phyloP scores from a whole-genome alignment of 768 basidiomycete genomes.

The Xanthoconium stramineum region DNA sequence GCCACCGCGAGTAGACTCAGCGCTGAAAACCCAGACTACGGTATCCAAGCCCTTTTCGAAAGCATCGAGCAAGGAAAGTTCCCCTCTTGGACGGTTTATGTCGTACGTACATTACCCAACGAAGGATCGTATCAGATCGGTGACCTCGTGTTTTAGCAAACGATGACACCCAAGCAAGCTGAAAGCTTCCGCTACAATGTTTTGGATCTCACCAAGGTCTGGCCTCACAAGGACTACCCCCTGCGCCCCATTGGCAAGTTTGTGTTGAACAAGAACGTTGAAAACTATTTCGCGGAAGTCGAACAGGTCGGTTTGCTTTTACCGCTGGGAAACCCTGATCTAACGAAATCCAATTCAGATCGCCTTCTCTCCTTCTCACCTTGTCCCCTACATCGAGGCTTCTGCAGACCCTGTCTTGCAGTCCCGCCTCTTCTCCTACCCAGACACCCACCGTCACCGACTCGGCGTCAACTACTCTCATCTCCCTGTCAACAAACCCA shows the following conservation, averaged over 20 bases:
- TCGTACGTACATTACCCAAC: conserved; percentile 45
- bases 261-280: conserved; percentile 70
- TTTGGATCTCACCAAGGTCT: conserved; percentile 88
- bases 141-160: conserved; percentile 55
- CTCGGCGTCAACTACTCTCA: conserved; percentile 81
- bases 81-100: conserved; percentile 87
- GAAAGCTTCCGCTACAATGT: conserved; percentile 89
- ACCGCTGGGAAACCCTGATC: conserved; percentile 16
- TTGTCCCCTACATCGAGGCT: conserved; percentile 85
- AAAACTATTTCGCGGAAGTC: conserved; percentile 93
- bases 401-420: conserved; percentile 92
- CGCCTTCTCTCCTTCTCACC: conserved; percentile 88
- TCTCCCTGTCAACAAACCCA: conserved; percentile 82
- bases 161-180: conserved; percentile 90
- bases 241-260: conserved; percentile 85
- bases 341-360: conserved; percentile 33
- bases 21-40: conserved; percentile 83
- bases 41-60: conserved; percentile 72
- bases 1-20: conserved; percentile 63
- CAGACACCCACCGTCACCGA: conserved; percentile 83
- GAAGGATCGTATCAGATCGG: background rate
- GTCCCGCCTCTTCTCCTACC: conserved; percentile 93
- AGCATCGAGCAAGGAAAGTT: conserved; percentile 76
- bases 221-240: conserved; percentile 88
- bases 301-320: conserved; percentile 67